Evolutionary conservation across 1,284 basidiomycete species (phyloP), one percentile per base, ranked within the genome.

Genomic region (Coniferiporia weirii): DNA sequence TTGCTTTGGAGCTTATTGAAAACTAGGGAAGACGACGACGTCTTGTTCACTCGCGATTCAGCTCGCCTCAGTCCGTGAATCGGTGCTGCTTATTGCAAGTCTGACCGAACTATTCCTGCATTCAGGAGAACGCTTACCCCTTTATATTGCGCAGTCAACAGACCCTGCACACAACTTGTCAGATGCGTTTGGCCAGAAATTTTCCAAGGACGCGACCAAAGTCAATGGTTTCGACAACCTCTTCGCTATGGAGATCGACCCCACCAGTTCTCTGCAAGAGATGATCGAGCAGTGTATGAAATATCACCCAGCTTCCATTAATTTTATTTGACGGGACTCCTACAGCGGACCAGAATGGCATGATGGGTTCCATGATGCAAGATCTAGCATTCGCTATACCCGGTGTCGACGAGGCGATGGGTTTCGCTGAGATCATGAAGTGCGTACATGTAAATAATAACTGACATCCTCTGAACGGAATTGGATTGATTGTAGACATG

Each of bases 361-460:
- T 93, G 79, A 98, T 99, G 95, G 94, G 94, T 38, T 88, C 90
- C 64, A 98, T 99, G 93, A 98, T 99, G 94, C 96, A 99, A 73
- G 96, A 99, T 75, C 81, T 99, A 44, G 97, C 96, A 0, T 99
- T 99, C 69, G 95, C 97, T 1, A 99, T 99, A 62, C 96, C 96
- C 0, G 96, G 96, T 76, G 96, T 99, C 1, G 96, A 99, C 70
- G 96, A 99, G 74, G 96, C 96, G 2, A 99, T 99, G 96, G 96
- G 95, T 61, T 99, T 99, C 68, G 97, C 96, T 0, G 96, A 99
- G 74, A 97, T 99, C 74, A 99, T 99, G 97, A 99, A 99, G 93
- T 95, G 63, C 63, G 83, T 76, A 19, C 32, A 44, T 57, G 20
- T 48, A 44, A 35, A 32, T 9, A 49, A 45, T 34, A 36, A n/a